A percentile compares a stretch with the other conserved stretches of the same genome.
These are phyloP conservation scores for Fusarium sp. DNA, from an alignment of 2,329 filamentous ascomycete species.

Conservation along the genomic window DNA sequence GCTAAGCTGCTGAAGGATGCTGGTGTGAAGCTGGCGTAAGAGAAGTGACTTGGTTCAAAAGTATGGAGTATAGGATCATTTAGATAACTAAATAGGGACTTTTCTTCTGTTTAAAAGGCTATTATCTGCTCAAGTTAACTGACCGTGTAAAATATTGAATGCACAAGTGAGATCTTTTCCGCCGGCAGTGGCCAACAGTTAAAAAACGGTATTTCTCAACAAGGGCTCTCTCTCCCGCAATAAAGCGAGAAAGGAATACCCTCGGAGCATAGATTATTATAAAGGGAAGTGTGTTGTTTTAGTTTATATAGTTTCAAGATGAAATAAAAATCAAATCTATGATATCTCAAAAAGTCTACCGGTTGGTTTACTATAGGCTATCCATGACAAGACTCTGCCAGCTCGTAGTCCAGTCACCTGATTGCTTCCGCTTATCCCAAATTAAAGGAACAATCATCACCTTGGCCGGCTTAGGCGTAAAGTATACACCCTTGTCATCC, in stretches of 20 bases:
- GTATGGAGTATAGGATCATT: conserved; percentile 2
- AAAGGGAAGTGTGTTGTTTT: no score
- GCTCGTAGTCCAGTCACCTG: conserved; percentile 48
- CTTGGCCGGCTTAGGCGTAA: conserved; percentile 45
- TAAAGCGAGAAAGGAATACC: no score
- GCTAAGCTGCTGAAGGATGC: conserved; percentile 52
- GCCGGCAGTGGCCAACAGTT: no score
- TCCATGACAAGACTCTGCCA: conserved; percentile 43
- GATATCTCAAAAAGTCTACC: no score
- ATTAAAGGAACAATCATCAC: conserved; percentile 45
- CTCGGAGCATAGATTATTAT: no score
- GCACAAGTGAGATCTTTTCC: no score
- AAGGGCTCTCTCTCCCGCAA: no score
- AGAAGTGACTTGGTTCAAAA: neutral
- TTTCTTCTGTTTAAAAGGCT: neutral
- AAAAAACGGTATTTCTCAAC: no score
- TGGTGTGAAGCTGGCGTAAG: conserved; percentile 47
- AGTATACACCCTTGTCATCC: conserved; percentile 46
- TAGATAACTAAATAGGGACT: conserved; percentile 13
- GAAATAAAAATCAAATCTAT: no score
- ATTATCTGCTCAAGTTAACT: neutral
- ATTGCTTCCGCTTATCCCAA: conserved; percentile 45
- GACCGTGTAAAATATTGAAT: no score
- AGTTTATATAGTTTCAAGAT: no score
- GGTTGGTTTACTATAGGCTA: conserved; percentile 18